Evolutionary conservation across 2,329 filamentous ascomycete species (phyloP).

Genomic region (Aureobasidium leucospermi): DNA sequence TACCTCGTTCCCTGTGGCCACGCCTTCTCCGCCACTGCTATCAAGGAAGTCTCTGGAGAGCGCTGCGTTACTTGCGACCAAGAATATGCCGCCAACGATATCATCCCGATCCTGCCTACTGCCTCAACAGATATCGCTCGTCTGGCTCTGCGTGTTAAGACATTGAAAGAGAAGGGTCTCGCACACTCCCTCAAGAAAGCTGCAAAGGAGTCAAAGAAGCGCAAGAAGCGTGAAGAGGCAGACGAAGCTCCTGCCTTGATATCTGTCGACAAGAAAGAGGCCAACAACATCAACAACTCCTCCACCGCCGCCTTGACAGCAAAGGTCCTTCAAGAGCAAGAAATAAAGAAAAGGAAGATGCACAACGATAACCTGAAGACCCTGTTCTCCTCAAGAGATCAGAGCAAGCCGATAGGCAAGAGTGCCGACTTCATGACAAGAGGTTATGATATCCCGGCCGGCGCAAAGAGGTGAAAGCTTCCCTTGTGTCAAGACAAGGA

Average conservation of each 20-base stretch:
- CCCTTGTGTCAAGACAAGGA: neutral
- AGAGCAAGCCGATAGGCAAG: constrained; percentile 31
- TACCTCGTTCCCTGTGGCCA: constrained; percentile 95
- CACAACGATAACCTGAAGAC: constrained; percentile 46
- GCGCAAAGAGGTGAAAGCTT: constrained; percentile 20
- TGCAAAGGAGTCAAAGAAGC: constrained; percentile 62
- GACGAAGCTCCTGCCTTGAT: constrained; percentile 15
- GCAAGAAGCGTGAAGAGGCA: constrained; percentile 35
- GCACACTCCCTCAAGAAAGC: constrained; percentile 85
- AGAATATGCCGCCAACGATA: constrained; percentile 62
- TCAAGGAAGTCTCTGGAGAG: constrained; percentile 56
- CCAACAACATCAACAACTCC: constrained; percentile 73
- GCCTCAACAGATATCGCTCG: constrained; percentile 62
- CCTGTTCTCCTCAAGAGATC: constrained; percentile 36
- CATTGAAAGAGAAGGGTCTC: constrained; percentile 63
- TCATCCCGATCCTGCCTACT: constrained; percentile 74
- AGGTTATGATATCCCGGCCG: constrained; percentile 33
- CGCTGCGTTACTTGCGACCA: constrained; percentile 62
- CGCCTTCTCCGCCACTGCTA: constrained; percentile 79
- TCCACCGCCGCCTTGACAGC: constrained; percentile 79
- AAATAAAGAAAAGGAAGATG: constrained; percentile 73
- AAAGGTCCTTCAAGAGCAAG: constrained; percentile 80
- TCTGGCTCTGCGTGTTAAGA: constrained; percentile 58
- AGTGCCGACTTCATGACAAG: constrained; percentile 44
- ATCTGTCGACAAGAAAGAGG: constrained; percentile 9